These are phyloP conservation scores for Metrosideros polymorpha DNA, from an alignment of 441 rosid genomes.

Conservation along the genomic window DNA sequence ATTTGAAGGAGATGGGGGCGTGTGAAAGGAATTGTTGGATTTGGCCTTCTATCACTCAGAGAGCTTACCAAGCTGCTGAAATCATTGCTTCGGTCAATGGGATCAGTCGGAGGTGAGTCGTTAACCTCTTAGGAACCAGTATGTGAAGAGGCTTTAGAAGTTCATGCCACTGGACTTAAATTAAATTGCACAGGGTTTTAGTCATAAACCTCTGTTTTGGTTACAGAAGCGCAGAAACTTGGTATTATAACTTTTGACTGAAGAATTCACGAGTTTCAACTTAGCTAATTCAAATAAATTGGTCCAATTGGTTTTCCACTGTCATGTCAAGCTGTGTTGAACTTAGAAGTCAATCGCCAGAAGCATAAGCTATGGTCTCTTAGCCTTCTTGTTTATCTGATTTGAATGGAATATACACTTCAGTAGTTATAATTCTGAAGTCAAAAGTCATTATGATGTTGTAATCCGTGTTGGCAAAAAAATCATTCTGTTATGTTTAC, in stretches of 20 bases:
- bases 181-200: neutral
- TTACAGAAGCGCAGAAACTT: neutral
- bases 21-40: conserved; percentile 82
- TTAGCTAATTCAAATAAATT: neutral
- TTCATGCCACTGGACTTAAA: neutral
- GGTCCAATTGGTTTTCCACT: neutral
- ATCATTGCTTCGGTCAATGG: conserved; percentile 69
- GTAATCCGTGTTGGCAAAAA: neutral
- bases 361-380: neutral
- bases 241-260: neutral
- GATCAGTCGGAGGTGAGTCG: conserved; percentile 51
- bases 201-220: neutral
- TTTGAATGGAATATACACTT: neutral
- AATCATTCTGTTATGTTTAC: neutral
- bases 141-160: neutral
- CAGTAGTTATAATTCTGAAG: neutral
- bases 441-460: neutral
- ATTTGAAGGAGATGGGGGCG: conserved; percentile 66
- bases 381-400: neutral
- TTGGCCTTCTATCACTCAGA: conserved; percentile 96
- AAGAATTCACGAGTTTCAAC: neutral
- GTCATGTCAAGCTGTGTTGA: neutral
- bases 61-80: conserved; percentile 95
- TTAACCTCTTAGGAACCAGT: neutral
- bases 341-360: neutral